phyloP scores from a whole-genome alignment of 495 filamentous ascomycete species.

The Emericellopsis terricola region DNA sequence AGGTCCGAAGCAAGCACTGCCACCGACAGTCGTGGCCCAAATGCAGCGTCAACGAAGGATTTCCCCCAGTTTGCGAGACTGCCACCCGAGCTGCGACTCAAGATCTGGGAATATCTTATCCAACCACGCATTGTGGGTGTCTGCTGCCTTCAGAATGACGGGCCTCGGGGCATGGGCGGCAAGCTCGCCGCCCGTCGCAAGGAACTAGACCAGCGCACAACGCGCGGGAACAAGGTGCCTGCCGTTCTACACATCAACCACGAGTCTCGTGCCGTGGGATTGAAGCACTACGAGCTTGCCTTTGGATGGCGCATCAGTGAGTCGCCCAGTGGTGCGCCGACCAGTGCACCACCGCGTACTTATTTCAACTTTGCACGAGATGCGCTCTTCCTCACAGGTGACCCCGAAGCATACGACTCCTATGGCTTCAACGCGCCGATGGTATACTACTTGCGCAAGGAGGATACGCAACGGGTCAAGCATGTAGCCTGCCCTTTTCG shows the following conservation, averaged over 20 bases:
- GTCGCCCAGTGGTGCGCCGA: slow-evolving; percentile 8
- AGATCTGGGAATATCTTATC: slow-evolving; percentile 23
- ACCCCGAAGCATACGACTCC: slow-evolving; percentile 21
- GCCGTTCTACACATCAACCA: slow-evolving; percentile 19
- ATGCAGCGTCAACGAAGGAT: slow-evolving; percentile 1
- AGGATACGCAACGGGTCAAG: slow-evolving; percentile 16
- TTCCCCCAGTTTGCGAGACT: slow-evolving; percentile 21
- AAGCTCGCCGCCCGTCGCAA: not conserved
- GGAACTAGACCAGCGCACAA: not conserved
- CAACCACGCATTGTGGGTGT: slow-evolving; percentile 17
- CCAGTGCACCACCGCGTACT: slow-evolving; percentile 9
- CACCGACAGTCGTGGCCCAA: not conserved
- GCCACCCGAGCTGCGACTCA: slow-evolving; percentile 26
- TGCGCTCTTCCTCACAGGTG: slow-evolving; percentile 19
- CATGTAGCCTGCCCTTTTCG: slow-evolving; percentile 16
- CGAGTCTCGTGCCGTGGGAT: slow-evolving; percentile 22
- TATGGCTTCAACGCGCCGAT: slow-evolving; percentile 22
- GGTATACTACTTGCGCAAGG: slow-evolving; percentile 19
- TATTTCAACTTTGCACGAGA: slow-evolving; percentile 23
- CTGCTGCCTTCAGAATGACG: slow-evolving; percentile 11
- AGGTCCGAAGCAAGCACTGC: not conserved
- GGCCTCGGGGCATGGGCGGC: not conserved
- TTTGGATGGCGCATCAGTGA: slow-evolving; percentile 22
- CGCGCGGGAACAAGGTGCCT: not conserved
- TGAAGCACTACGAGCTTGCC: slow-evolving; percentile 19